phyloP scores from a whole-genome alignment of 2,329 filamentous ascomycete genomes.

The Tolypocladium pustulatum region DNA sequence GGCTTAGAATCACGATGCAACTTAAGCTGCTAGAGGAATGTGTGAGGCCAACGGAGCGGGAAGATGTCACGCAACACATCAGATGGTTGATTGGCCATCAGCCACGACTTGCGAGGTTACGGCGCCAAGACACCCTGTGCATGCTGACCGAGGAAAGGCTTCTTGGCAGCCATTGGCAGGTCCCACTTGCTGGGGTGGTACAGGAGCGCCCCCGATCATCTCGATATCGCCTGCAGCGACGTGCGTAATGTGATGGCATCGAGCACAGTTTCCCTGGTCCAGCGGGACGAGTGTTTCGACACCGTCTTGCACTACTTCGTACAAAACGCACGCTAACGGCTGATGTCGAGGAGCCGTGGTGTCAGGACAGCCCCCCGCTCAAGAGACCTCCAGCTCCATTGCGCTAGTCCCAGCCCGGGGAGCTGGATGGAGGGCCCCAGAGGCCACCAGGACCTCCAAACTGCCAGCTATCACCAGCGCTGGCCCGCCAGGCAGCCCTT shows the following conservation, averaged over 20 bases:
- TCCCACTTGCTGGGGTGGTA: not conserved
- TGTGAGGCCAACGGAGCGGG: too few species aligned
- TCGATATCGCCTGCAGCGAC: not conserved
- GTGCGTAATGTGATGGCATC: not conserved
- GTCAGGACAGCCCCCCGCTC: too few species aligned
- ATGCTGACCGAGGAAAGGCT: not conserved
- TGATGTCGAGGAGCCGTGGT: not conserved
- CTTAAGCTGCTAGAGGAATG: too few species aligned
- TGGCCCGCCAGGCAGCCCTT: not conserved
- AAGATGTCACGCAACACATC: not conserved
- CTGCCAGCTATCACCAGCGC: not conserved
- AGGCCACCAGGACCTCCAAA: not conserved
- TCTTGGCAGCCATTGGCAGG: not conserved
- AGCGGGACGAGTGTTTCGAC: not conserved
- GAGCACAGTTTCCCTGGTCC: not conserved
- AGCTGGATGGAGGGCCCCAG: not conserved
- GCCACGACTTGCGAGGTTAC: too few species aligned
- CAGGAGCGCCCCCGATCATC: not conserved
- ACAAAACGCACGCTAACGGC: not conserved
- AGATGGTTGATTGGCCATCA: too few species aligned
- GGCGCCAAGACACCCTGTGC: too few species aligned
- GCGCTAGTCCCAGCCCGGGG: not conserved
- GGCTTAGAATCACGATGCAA: too few species aligned
- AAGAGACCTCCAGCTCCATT: too few species aligned
- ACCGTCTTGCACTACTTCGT: not conserved